Evolutionary conservation across 345 rosid genomes (phyloP), one percentile per base, ranked within the genome.

Genomic region (Fremontodendron californicum): DNA sequence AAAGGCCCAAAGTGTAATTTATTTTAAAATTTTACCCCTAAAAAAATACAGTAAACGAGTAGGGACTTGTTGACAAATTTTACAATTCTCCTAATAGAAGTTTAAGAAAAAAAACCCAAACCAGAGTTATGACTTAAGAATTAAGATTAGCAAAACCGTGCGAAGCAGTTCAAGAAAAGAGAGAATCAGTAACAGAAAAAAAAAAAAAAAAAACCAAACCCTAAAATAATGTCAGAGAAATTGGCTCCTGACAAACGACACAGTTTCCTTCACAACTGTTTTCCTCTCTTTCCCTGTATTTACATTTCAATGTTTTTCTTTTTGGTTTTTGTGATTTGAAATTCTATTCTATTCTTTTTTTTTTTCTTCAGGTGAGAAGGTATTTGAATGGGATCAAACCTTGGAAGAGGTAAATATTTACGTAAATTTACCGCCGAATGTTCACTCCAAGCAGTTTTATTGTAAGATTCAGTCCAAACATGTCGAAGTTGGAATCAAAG

Each of bases 331-430:
- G 57, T 60, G 21, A 11, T 43, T 12, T 16, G 18, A 13, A 48
- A 10, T 13, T 75, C 29, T 18, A 25, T 37, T 57, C 54, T 64
- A 60, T 18, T 33, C 21, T 57, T n/a, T 11, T 2, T n/a, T 7
- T 21, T 1, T 7, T 54, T 29, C 27, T 73, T 71, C 75, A 92
- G 98, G 88, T 46, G 88, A 91, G 75, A 88, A 87, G 78, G 97
- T 92, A 33, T 93, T 92, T 76, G 97, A 96, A 72, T 93, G 98
- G 99, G 97, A 96, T 86, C 97, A 93, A 87, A 92, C 93, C 81
- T 83, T 93, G 42, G 97, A 92, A 2, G 97, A 93, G 84, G 90
- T 92, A 35, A 93, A 92, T 57, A 75, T 96, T 66, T 96, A 96
- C 82, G 88, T 93, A 61, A 87, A 67, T 35, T 77, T 90, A 57